A percentile compares a stretch with the other conserved stretches of the same genome.
phyloP scores from a whole-genome alignment of 345 rosid genomes.

The Theobroma cacao region DNA sequence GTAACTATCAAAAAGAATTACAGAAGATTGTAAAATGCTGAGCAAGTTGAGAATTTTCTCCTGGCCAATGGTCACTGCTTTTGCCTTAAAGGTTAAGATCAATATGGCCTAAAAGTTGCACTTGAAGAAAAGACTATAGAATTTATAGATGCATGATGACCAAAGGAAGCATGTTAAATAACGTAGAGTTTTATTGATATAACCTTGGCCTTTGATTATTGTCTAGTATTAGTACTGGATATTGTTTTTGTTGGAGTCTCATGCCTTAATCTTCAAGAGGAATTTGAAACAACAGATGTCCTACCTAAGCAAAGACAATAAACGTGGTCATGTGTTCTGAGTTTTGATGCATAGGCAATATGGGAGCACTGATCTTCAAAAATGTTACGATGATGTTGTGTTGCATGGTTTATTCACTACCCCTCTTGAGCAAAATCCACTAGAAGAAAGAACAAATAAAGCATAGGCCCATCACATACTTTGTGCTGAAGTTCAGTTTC shows the following conservation, averaged over 20 bases:
- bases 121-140: not conserved
- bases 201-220: not conserved
- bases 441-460: not conserved
- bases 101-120: not conserved
- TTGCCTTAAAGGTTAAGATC: not conserved
- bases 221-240: not conserved
- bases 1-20: not conserved
- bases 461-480: not conserved
- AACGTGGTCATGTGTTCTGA: not conserved
- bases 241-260: not conserved
- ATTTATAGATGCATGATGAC: not conserved
- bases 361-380: not conserved
- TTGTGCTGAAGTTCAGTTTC: not conserved
- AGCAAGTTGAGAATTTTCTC: not conserved
- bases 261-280: not conserved
- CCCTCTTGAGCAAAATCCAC: not conserved
- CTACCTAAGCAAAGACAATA: not conserved
- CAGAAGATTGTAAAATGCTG: not conserved
- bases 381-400: not conserved
- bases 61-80: not conserved
- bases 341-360: not conserved
- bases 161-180: not conserved
- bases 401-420: not conserved
- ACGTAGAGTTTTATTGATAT: not conserved
- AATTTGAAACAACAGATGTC: not conserved